Percentiles rank a stretch among this genome's conserved stretches.
Evolutionary conservation across 2,329 filamentous ascomycete genomes (phyloP).

Genomic region (Botrytis pseudocinerea): DNA sequence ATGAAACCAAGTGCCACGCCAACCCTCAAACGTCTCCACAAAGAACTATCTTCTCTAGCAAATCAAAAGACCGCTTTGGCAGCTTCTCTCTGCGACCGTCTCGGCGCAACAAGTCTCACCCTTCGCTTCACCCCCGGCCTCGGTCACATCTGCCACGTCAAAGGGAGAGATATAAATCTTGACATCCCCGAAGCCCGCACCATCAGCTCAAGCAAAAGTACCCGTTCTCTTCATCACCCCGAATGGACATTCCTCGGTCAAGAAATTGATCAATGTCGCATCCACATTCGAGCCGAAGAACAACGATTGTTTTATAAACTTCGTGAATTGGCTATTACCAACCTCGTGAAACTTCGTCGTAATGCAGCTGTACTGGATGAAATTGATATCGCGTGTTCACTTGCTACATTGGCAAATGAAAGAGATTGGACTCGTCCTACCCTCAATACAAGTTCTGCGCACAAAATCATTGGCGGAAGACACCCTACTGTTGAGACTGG

Average conservation of each 20-base stretch:
- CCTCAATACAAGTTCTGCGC: constrained; percentile 63
- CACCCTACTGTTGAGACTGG: constrained; percentile 92
- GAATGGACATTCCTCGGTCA: constrained; percentile 84
- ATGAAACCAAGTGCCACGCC: constrained; percentile 70
- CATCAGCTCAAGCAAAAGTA: constrained; percentile 79
- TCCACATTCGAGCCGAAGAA: constrained; percentile 82
- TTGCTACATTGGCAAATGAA: constrained; percentile 76
- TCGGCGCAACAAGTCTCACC: constrained; percentile 65
- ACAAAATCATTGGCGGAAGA: constrained; percentile 80
- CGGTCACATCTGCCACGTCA: constrained; percentile 89
- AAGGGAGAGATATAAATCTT: constrained; percentile 66
- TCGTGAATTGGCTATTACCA: constrained; percentile 73
- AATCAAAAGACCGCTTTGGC: constrained; percentile 62
- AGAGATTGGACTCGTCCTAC: constrained; percentile 72
- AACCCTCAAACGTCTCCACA: constrained; percentile 66
- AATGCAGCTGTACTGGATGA: constrained; percentile 93
- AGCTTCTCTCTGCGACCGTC: constrained; percentile 58
- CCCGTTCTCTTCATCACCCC: constrained; percentile 78
- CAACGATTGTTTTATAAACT: constrained; percentile 74
- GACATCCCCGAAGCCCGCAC: constrained; percentile 45
- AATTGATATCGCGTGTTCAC: constrained; percentile 85
- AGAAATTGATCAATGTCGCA: constrained; percentile 73
- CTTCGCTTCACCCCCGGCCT: constrained; percentile 85
- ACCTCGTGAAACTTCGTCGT: constrained; percentile 80
- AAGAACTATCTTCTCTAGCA: constrained; percentile 60